Conservation (phyloP, 2,329 filamentous ascomycete genomes). For the Boeremia lycopersici region DNA sequence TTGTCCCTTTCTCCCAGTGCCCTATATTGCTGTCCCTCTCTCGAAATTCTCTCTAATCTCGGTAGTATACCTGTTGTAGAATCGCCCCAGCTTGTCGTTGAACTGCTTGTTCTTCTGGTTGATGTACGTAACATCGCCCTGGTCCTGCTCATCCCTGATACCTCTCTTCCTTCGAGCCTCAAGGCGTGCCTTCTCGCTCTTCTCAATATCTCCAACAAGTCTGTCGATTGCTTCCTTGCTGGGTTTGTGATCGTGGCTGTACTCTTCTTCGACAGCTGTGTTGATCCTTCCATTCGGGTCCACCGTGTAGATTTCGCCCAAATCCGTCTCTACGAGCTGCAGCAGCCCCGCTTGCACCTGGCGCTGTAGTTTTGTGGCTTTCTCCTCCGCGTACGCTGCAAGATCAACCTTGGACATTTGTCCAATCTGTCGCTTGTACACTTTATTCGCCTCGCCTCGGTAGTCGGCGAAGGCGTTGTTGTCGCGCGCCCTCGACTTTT, state of each 20-base stretch:
- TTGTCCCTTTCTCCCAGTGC: background rate
- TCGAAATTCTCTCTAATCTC: conserved; percentile 98
- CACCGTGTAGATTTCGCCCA: conserved; percentile 85
- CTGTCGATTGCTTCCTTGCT: conserved; percentile 86
- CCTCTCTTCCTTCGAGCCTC: conserved; percentile 86
- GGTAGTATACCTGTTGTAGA: conserved; percentile 98
- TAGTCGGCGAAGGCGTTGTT: conserved; percentile 92
- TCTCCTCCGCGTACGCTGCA: conserved; percentile 85
- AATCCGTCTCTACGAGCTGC: conserved; percentile 93
- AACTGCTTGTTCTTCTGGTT: conserved; percentile 99
- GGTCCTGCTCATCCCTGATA: conserved; percentile 71
- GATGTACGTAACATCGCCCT: conserved; percentile 95
- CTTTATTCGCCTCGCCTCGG: conserved; percentile 82
- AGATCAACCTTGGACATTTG: conserved; percentile 74
- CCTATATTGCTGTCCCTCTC: conserved; percentile 88
- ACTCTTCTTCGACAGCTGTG: conserved; percentile 80
- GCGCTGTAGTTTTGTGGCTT: conserved; percentile 81
- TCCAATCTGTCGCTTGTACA: conserved; percentile 89
- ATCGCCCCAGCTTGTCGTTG: conserved; percentile 93
- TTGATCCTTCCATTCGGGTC: conserved; percentile 92
- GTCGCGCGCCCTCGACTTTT: conserved; percentile 80
- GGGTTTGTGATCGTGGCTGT: conserved; percentile 84
- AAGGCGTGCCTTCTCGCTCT: conserved; percentile 83
- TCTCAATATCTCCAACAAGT: conserved; percentile 82
- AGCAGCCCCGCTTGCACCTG: conserved; percentile 84